These are phyloP conservation scores for Pyrenula massariospora DNA, from an alignment of 495 filamentous ascomycete genomes.

Conservation along the genomic window DNA sequence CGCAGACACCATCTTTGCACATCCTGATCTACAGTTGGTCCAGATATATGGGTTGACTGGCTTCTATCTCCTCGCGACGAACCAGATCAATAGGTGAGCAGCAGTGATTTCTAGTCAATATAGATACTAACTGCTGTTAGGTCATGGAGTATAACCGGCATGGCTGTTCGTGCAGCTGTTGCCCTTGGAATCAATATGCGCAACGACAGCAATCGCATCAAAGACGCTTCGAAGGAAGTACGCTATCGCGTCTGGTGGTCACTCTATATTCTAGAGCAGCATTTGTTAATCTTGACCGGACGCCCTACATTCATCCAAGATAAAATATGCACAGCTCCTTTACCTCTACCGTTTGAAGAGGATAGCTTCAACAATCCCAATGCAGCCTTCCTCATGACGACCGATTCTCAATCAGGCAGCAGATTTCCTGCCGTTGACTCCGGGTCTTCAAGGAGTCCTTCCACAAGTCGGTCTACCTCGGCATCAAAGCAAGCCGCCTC, in stretches of 20 bases:
- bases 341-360: conserved; percentile 48
- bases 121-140: conserved; percentile 17
- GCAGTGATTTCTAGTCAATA: background rate
- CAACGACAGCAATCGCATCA: conserved; percentile 37
- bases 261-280: conserved; percentile 47
- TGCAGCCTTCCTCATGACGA: conserved; percentile 22
- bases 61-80: conserved; percentile 49
- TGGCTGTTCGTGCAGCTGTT: conserved; percentile 49
- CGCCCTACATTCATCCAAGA: conserved; percentile 48
- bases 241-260: conserved; percentile 58
- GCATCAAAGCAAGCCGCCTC: conserved; percentile 4
- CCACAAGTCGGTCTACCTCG: conserved; percentile 2
- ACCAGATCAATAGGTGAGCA: conserved; percentile 52
- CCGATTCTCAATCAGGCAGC: background rate
- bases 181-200: conserved; percentile 54
- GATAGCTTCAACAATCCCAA: conserved; percentile 25
- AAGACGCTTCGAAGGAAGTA: conserved; percentile 46
- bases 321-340: conserved; percentile 45
- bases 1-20: conserved; percentile 37
- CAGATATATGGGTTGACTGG: conserved; percentile 47
- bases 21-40: conserved; percentile 51
- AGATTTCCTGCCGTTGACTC: background rate
- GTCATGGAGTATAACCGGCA: conserved; percentile 50
- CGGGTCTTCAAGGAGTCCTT: background rate
- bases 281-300: conserved; percentile 53